Evolutionary conservation across 139 green algal genomes (phyloP), one percentile per base, ranked within the genome.

Genomic region (Astrephomene gubernaculifera): DNA sequence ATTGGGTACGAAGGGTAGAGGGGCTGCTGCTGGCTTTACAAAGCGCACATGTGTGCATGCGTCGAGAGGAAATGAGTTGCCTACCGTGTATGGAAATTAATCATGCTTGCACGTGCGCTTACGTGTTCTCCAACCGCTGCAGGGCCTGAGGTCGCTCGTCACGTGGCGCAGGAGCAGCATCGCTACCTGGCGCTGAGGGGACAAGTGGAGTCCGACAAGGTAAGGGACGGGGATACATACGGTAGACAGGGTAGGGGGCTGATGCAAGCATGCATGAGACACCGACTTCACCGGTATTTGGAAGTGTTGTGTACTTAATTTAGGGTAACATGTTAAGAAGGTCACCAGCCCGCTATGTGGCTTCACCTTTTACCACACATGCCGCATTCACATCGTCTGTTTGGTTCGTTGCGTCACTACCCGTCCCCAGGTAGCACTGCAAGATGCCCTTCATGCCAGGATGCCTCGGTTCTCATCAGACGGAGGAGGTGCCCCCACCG

Each of bases 141-240:
- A n/a, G n/a, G n/a, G n/a, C n/a, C n/a, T n/a, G n/a, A n/a, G n/a
- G n/a, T n/a, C n/a, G n/a, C n/a, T n/a, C n/a, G n/a, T n/a, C n/a
- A n/a, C n/a, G 76, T 83, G 41, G 76, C 76, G 14, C 60, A 83
- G 41, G 76, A 83, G 76, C 76, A 83, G 41, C 54, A 83, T 39
- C 76, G 76, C 14, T 83, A 63, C 57, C 61, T 83, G 76, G 24
- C 38, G 38, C 60, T 83, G 36, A 19, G 76, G 19, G 61, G 44
- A 4, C n/a, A 72, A 21, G 60, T 83, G 39, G 76, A 83, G 57
- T 39, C 57, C 14, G 76, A 60, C 14, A 44, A 60, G 76, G 76
- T 83, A 60, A 4, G 76, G 41, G 29, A 24, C 6, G 27, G 41
- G 27, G 29, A 14, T 39, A 7, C 57, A n/a, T 7, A 7, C 7